Percentiles rank a stretch among this genome's conserved stretches.
Conservation (phyloP, 306 rosid species). For the Inga laurina region DNA sequence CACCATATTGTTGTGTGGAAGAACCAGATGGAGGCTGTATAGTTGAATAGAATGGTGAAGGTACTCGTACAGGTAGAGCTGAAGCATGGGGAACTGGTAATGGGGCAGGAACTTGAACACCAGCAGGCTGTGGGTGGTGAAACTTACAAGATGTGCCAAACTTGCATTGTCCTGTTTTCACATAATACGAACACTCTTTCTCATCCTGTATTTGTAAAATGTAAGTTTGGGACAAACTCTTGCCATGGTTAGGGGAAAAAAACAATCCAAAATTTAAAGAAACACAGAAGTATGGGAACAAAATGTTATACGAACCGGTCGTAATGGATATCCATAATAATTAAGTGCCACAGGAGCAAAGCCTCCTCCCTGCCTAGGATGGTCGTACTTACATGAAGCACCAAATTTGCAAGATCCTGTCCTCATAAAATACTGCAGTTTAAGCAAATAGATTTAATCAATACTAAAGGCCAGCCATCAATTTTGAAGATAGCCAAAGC, state of each 20-base stretch:
- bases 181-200: constrained; percentile 91
- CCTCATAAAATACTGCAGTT: constrained; percentile 83
- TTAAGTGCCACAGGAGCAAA: constrained; percentile 55
- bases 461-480: constrained; percentile 17
- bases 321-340: constrained; percentile 66
- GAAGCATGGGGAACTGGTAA: constrained; percentile 57
- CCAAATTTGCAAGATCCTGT: constrained; percentile 85
- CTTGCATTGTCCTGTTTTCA: constrained; percentile 94
- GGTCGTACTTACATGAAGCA: constrained; percentile 88
- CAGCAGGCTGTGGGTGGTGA: constrained; percentile 81
- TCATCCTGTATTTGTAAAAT: constrained; percentile 70
- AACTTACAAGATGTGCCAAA: constrained; percentile 91
- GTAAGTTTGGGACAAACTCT: constrained; percentile 18
- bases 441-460: constrained; percentile 33
- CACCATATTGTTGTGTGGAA: constrained; percentile 77
- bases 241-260: constrained; percentile 14
- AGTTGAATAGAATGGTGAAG: constrained; percentile 60
- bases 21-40: constrained; percentile 75
- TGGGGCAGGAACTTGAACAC: constrained; percentile 59
- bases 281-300: neutral
- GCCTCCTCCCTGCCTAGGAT: constrained; percentile 76
- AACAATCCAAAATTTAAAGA: constrained; percentile 11
- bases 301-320: constrained; percentile 52
- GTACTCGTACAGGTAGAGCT: constrained; percentile 54
- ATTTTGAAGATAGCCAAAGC: constrained; percentile 18